phyloP scores from a whole-genome alignment of 2,329 filamentous ascomycete species.

The Arthrinium puccinioides region DNA sequence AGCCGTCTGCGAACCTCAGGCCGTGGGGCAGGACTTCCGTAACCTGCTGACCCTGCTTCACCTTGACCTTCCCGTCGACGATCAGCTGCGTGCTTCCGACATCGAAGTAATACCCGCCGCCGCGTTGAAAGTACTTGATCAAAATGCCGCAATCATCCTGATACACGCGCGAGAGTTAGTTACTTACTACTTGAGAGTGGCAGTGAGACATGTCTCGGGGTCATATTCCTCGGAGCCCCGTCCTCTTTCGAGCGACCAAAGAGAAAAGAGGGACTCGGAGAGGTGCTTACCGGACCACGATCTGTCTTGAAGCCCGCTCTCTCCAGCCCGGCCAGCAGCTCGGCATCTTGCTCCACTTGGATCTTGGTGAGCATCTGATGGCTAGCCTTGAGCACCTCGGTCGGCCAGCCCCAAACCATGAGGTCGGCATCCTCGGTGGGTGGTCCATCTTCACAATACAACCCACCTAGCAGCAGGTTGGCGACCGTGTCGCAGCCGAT shows the following conservation, averaged over 20 bases:
- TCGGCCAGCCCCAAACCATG: constrained; percentile 4
- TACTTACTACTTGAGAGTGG: too few species aligned
- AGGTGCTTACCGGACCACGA: constrained; percentile 2
- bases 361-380: constrained; percentile 2
- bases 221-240: too few species aligned
- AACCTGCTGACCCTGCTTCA: constrained; percentile 41
- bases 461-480: constrained; percentile 3
- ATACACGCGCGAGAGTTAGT: too few species aligned
- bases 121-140: constrained; percentile 6
- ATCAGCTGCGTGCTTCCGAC: constrained; percentile 25
- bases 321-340: constrained; percentile 2
- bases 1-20: constrained; percentile 34
- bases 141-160: constrained; percentile 6
- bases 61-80: constrained; percentile 43
- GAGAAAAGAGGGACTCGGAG: too few species aligned
- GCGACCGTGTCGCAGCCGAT: constrained; percentile 2
- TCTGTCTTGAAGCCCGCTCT: constrained; percentile 4
- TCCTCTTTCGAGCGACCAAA: too few species aligned
- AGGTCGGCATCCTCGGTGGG: constrained; percentile 6
- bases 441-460: constrained; percentile 4
- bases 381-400: constrained; percentile 6
- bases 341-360: constrained; percentile 1
- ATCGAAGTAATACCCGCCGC: constrained; percentile 30
- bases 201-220: too few species aligned
- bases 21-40: constrained; percentile 26